Percentiles rank a stretch among this genome's conserved stretches.
phyloP scores from a whole-genome alignment of 2,329 filamentous ascomycete species.

The Tetracladium maxilliforme region DNA sequence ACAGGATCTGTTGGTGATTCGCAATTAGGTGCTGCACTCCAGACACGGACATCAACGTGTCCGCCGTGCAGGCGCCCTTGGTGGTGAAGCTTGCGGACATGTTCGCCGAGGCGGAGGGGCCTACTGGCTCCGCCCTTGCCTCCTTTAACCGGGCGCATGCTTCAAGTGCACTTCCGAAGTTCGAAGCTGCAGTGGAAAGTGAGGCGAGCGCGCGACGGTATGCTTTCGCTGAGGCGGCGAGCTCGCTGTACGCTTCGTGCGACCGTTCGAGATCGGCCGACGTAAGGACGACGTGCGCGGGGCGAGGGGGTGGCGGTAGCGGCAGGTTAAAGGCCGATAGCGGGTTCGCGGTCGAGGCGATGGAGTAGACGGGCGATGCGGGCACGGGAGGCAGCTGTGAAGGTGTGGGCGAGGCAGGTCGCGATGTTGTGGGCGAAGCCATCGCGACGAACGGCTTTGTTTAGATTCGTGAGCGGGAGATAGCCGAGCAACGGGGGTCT shows the following conservation, averaged over 20 bases:
- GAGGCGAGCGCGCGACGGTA: constrained; percentile 48
- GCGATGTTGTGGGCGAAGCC: constrained; percentile 3
- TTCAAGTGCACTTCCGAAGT: constrained; percentile 51
- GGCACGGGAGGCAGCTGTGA: constrained; percentile 46
- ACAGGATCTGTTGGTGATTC: constrained; percentile 57
- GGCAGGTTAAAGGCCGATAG: constrained; percentile 41
- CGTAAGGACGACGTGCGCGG: constrained; percentile 43
- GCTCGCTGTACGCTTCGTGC: constrained; percentile 45
- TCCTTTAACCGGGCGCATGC: constrained; percentile 55
- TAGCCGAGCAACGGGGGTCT: too few species aligned
- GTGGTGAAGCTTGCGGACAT: constrained; percentile 27
- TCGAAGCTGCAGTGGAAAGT: constrained; percentile 44
- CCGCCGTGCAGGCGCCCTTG: constrained; percentile 41
- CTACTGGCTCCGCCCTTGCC: constrained; percentile 42
- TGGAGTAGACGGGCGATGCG: constrained; percentile 46
- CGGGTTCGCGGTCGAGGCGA: constrained; percentile 46
- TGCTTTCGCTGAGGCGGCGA: constrained; percentile 44
- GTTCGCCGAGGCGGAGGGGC: constrained; percentile 11
- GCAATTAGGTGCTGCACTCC: constrained; percentile 53
- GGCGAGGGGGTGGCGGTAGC: constrained; percentile 41
- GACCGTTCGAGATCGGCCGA: constrained; percentile 49
- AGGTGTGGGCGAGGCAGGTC: constrained; percentile 31
- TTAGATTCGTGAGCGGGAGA: too few species aligned
- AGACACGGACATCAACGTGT: constrained; percentile 44
- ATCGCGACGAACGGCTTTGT: too few species aligned